Evolutionary conservation across 164 flowering plant genomes (phyloP).

Genomic region (Tetrastigma voinierianum): DNA sequence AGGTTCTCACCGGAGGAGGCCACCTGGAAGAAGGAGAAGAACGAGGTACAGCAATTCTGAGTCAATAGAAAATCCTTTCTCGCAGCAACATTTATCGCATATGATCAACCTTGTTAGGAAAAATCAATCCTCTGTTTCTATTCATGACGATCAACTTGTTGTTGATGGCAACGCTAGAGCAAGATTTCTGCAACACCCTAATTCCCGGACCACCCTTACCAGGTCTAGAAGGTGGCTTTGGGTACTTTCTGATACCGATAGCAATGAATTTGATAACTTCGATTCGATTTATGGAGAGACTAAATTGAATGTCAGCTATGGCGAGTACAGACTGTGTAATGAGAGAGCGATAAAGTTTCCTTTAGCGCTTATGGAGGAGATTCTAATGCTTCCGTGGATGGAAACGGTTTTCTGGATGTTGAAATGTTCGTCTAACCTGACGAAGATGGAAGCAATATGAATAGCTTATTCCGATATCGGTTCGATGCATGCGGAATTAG

Average conservation of each 20-base stretch:
- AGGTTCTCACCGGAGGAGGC: constrained; percentile 34
- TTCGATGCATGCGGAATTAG: constrained; percentile 79
- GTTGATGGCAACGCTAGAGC: constrained; percentile 33
- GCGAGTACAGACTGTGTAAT: constrained; percentile 43
- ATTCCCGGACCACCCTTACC: constrained; percentile 61
- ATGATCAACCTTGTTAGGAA: constrained; percentile 53
- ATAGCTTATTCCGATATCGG: constrained; percentile 84
- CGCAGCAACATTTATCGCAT: constrained; percentile 60
- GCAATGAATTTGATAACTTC: constrained; percentile 57
- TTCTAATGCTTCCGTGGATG: constrained; percentile 75
- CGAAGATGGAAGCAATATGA: constrained; percentile 43
- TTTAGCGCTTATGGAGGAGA: constrained; percentile 65
- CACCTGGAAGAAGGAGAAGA: constrained; percentile 34
- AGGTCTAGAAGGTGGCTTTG: constrained; percentile 75
- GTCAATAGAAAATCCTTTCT: constrained; percentile 59
- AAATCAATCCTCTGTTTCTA: constrained; percentile 31
- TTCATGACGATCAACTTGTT: constrained; percentile 31
- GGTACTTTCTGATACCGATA: constrained; percentile 69
- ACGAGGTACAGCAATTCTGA: constrained; percentile 58
- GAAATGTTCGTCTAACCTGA: constrained; percentile 42
- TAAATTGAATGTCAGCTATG: constrained; percentile 64
- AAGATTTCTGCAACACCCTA: constrained; percentile 32
- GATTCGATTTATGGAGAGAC: constrained; percentile 73
- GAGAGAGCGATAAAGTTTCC: constrained; percentile 71
- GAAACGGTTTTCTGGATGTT: constrained; percentile 42